Base-by-base conservation (phyloP, 2,329 filamentous ascomycete species). In the Coniochaeta sp. region DNA sequence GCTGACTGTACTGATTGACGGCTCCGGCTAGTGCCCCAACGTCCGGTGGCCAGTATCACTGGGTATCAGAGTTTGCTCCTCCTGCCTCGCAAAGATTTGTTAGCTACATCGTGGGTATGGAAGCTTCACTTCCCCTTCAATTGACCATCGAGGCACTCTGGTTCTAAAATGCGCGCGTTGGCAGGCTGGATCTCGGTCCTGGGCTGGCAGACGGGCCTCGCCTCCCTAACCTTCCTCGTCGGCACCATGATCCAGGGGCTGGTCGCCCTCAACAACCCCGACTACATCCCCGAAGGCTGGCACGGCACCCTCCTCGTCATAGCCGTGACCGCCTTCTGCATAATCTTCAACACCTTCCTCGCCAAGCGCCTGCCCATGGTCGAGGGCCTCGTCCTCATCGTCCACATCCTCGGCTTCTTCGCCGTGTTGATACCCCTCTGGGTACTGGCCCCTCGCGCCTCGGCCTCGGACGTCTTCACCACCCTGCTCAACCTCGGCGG, bases 11-110 rank as follows among this genome's bases (percentile, higher is more conserved):
- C 52, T 56, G n/a, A 56, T 24, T 3, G 24, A 34, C 9, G 24
- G 1, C 14, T 56, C 55, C 8, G 43, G 1, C n/a, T 11, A 64
- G 75, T 72, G 75, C 81, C 62, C 64, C 82, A 66, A 66, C 84
- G 65, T 60, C 80, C 0, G 83, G 82, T 54, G 83, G 83, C 9
- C 82, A 87, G 69, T 86, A 86, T 63, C 81, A 85, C 66, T 85
- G 82, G 81, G 81, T 85, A 0, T 81, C 78, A 1, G 78, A 82
- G 64, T 77, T 85, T 59, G 79, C 78, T 2, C 78, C 81, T 0
- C 70, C 69, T 1, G 71, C 71, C 19, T 75, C 74, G 33, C 78
- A 83, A 63, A 81, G 79, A 60, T 78, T 81, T 57, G 71, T 85
- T 6, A 84, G 81, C 63, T 86, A 85, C 66, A 70, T 80, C 6